These are phyloP conservation scores for Moricandia moricandioides DNA, from an alignment of 345 rosid species.

Conservation along the genomic window DNA sequence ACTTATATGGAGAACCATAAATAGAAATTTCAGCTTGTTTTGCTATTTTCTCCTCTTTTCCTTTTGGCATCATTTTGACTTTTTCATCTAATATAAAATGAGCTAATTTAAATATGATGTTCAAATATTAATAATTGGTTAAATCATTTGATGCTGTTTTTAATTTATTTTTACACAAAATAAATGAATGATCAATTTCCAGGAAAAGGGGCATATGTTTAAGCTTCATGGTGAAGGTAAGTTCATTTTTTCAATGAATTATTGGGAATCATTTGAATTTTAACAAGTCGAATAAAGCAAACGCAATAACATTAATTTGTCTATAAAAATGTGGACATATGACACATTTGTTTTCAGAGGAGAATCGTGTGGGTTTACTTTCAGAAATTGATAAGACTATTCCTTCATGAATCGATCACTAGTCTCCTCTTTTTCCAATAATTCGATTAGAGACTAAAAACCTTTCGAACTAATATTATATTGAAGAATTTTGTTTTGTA, in stretches of 20 bases:
- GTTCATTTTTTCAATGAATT: conserved; percentile 34
- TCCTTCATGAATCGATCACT: not conserved
- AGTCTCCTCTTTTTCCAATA: not conserved
- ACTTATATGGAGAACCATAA: not conserved
- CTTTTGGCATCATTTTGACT: not conserved
- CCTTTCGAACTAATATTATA: not conserved
- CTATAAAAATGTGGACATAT: conserved; percentile 33
- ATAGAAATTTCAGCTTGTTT: not conserved
- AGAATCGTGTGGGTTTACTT: conserved; percentile 28
- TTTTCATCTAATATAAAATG: not conserved
- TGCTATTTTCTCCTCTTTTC: not conserved
- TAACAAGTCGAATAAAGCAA: conserved; percentile 32
- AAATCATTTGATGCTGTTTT: not conserved
- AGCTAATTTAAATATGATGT: not conserved
- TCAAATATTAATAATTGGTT: not conserved
- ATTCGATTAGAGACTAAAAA: not conserved
- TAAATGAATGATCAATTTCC: not conserved
- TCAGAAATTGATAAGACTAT: conserved; percentile 23
- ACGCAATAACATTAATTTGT: conserved; percentile 23
- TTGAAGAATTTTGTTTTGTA: not conserved
- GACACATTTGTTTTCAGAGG: conserved; percentile 26
- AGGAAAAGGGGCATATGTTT: conserved; percentile 16
- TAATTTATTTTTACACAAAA: not conserved
- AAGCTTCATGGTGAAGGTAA: conserved; percentile 35
- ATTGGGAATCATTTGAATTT: conserved; percentile 43